A percentile compares a stretch with the other conserved stretches of the same genome.
Conservation (phyloP, 2,329 filamentous ascomycete species). For the Colletotrichum sp. region DNA sequence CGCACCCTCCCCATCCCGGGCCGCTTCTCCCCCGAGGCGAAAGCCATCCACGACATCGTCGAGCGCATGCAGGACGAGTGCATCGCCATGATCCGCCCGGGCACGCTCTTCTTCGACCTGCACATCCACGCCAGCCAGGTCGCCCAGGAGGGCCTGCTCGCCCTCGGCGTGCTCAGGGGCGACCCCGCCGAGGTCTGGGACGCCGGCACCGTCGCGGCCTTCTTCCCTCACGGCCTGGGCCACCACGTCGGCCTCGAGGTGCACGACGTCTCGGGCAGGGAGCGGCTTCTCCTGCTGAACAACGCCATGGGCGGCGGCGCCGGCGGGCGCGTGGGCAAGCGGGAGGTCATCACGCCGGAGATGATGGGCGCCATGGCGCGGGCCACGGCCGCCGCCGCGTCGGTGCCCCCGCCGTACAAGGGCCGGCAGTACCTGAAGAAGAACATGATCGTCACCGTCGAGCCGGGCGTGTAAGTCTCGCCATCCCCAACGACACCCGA, state of each 20-base stretch:
- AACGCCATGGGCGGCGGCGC: constrained; percentile 26
- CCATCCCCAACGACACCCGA: not conserved
- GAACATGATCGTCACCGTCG: constrained; percentile 78
- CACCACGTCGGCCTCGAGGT: constrained; percentile 72
- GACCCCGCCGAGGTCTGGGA: constrained; percentile 59
- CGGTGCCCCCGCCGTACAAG: constrained; percentile 31
- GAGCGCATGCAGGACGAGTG: constrained; percentile 81
- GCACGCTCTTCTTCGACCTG: constrained; percentile 72
- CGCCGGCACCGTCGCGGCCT: constrained; percentile 61
- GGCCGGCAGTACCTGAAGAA: constrained; percentile 52
- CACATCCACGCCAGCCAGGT: constrained; percentile 76
- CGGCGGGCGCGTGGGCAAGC: constrained; percentile 41
- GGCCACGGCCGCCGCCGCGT: constrained; percentile 14
- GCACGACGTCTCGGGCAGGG: constrained; percentile 60
- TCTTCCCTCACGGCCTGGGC: constrained; percentile 71
- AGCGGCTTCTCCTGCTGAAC: constrained; percentile 36
- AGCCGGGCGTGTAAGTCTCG: constrained; percentile 69
- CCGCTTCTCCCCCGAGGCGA: constrained; percentile 69
- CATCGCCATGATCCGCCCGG: constrained; percentile 72
- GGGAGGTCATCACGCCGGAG: constrained; percentile 43
- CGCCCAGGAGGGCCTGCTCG: constrained; percentile 72
- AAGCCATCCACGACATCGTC: constrained; percentile 78
- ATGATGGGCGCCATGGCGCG: constrained; percentile 34
- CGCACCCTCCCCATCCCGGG: constrained; percentile 83
- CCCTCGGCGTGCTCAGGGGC: constrained; percentile 74